Evolutionary conservation across 176 grass and related monocot species (phyloP).

Genomic region (Puya raimondii): DNA sequence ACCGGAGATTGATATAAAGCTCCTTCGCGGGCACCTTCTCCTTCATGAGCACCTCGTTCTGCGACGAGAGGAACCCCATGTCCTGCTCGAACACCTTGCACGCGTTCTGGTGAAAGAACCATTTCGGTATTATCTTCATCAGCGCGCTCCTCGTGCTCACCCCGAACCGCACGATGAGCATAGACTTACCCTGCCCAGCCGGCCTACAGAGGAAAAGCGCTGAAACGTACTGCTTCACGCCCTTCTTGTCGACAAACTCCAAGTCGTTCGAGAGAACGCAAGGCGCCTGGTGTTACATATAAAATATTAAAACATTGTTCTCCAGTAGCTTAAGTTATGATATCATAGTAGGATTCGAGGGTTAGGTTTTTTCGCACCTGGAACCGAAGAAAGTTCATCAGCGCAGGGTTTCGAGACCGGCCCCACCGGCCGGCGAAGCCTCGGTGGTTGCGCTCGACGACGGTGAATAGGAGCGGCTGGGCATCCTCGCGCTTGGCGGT

Average conservation of each 20-base stretch:
- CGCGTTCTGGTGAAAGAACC: conserved; percentile 81
- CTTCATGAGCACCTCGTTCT: conserved; percentile 86
- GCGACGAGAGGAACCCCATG: conserved; percentile 95
- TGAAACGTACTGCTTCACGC: conserved; percentile 41
- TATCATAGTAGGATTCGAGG: no score
- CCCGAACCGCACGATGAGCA: conserved; percentile 79
- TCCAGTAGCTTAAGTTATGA: no score
- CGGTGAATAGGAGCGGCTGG: conserved; percentile 65
- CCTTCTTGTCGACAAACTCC: conserved; percentile 53
- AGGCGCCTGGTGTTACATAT: conserved; percentile 26
- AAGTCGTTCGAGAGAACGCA: conserved; percentile 70
- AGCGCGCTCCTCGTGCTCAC: conserved; percentile 23
- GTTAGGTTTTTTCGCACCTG: neutral
- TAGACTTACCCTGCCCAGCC: conserved; percentile 66
- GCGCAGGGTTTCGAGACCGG: conserved; percentile 16
- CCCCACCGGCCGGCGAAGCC: conserved; percentile 79
- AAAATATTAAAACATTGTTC: no score
- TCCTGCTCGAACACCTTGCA: conserved; percentile 95
- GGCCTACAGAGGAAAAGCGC: conserved; percentile 81
- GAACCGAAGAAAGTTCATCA: conserved; percentile 61
- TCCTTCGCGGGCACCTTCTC: conserved; percentile 74
- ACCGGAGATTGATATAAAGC: conserved; percentile 81
- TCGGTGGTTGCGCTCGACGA: conserved; percentile 44
- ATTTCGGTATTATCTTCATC: conserved; percentile 30
- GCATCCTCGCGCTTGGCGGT: conserved; percentile 77